Evolutionary conservation across 441 rosid species (phyloP).

Genomic region (Erodium moschatum): DNA sequence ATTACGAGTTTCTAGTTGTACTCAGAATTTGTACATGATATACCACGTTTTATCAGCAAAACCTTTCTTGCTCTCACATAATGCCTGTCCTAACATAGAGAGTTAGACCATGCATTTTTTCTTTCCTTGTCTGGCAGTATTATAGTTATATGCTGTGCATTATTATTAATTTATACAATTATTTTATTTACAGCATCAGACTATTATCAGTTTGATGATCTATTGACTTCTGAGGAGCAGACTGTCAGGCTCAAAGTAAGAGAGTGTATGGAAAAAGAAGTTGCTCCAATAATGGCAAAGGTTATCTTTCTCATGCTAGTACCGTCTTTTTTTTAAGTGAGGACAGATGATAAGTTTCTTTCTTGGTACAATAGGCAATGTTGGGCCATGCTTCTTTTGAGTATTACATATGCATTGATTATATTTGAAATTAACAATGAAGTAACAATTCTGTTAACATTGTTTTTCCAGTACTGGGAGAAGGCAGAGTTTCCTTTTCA

Average conservation of each 20-base stretch:
- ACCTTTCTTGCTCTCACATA: neutral
- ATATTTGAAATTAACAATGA: constrained; percentile 3
- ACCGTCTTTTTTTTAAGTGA: neutral
- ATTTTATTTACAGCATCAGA: constrained; percentile 52
- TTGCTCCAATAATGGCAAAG: constrained; percentile 79
- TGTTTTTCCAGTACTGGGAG: constrained; percentile 75
- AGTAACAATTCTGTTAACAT: constrained; percentile 7
- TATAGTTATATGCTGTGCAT: neutral
- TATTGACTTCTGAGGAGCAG: constrained; percentile 71
- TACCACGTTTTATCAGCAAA: no score
- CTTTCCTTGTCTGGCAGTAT: neutral
- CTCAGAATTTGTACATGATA: neutral
- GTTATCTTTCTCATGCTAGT: constrained; percentile 28
- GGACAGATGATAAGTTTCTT: neutral
- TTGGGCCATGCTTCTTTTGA: neutral
- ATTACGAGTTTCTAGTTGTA: constrained; percentile 4
- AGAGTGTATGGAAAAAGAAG: constrained; percentile 75
- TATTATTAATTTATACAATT: constrained; percentile 4
- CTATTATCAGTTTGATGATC: constrained; percentile 62
- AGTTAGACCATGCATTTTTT: constrained; percentile 5
- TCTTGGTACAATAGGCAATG: neutral
- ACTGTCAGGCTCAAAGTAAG: constrained; percentile 54
- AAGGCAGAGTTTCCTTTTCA: constrained; percentile 95
- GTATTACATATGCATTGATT: neutral
- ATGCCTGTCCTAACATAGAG: neutral